Conservation (phyloP, 2,329 filamentous ascomycete genomes). For the Xylariaceae sp. region DNA sequence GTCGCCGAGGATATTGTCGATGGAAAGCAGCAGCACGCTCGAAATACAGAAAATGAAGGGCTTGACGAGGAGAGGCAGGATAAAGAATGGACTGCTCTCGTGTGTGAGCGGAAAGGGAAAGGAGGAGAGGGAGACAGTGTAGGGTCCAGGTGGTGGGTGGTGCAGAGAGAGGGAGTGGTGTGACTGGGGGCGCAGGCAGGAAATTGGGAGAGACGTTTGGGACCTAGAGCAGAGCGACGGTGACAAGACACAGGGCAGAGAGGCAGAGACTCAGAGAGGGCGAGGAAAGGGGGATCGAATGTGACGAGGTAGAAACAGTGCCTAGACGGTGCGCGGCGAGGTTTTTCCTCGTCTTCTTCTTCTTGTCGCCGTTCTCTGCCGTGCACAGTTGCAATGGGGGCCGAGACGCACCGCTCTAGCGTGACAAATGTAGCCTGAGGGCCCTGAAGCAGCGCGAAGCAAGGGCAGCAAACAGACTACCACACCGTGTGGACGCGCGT, state of each 20-base stretch:
- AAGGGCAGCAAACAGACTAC: too few species aligned
- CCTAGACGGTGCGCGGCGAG: not conserved
- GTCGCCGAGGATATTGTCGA: too few species aligned
- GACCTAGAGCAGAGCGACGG: too few species aligned
- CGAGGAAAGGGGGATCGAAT: not conserved
- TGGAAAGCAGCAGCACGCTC: too few species aligned
- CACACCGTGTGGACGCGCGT: too few species aligned
- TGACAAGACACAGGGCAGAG: not conserved
- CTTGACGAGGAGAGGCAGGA: not conserved
- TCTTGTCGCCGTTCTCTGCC: too few species aligned
- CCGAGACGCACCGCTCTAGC: too few species aligned
- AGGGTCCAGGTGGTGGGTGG: not conserved
- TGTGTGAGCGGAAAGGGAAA: not conserved
- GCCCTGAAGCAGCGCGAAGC: too few species aligned
- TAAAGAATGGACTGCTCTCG: not conserved
- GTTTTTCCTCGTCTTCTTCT: not conserved
- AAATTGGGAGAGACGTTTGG: too few species aligned
- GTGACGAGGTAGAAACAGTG: not conserved
- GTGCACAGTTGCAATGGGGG: too few species aligned
- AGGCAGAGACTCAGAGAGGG: not conserved
- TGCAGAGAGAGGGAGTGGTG: not conserved
- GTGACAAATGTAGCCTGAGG: too few species aligned
- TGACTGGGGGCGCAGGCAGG: not conserved
- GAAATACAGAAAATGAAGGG: not conserved
- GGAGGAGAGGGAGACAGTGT: not conserved